These are phyloP conservation scores for Heliamphora exappendiculata DNA, from an alignment of 148 eudicot genomes.

Conservation along the genomic window DNA sequence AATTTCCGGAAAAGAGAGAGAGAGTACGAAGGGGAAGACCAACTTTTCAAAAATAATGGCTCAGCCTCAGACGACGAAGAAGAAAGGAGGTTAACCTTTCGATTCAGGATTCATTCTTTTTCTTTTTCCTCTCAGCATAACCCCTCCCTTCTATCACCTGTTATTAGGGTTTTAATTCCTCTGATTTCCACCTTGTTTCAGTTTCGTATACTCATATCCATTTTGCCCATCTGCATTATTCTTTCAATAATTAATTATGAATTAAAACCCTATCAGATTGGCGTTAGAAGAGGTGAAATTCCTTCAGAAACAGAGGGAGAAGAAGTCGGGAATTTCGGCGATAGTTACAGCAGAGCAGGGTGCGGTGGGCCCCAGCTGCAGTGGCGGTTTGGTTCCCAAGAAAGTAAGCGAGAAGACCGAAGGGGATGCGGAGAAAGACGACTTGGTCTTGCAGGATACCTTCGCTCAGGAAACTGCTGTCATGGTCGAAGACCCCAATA, in stretches of 20 bases:
- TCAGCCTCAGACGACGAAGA: conserved; percentile 55
- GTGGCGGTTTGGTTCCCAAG: conserved; percentile 28
- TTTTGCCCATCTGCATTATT: not conserved
- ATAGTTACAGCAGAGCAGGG: conserved; percentile 21
- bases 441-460: conserved; percentile 90
- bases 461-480: conserved; percentile 99
- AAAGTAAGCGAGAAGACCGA: conserved; percentile 42
- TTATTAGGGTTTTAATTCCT: conserved; percentile 7
- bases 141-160: not conserved
- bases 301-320: conserved; percentile 85
- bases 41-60: conserved; percentile 6
- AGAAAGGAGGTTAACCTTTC: conserved; percentile 40
- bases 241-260: not conserved
- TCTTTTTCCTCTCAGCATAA: not conserved
- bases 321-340: conserved; percentile 67
- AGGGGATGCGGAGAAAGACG: conserved; percentile 83
- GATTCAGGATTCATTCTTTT: not conserved
- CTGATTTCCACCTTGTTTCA: not conserved
- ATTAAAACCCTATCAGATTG: conserved; percentile 33
- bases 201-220: not conserved
- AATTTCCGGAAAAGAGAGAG: conserved; percentile 56
- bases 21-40: conserved; percentile 34
- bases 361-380: not conserved
- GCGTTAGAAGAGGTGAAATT: conserved; percentile 86
- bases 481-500: conserved; percentile 93